phyloP scores from a whole-genome alignment of 495 filamentous ascomycete genomes.

The Penicillium bovifimosum region DNA sequence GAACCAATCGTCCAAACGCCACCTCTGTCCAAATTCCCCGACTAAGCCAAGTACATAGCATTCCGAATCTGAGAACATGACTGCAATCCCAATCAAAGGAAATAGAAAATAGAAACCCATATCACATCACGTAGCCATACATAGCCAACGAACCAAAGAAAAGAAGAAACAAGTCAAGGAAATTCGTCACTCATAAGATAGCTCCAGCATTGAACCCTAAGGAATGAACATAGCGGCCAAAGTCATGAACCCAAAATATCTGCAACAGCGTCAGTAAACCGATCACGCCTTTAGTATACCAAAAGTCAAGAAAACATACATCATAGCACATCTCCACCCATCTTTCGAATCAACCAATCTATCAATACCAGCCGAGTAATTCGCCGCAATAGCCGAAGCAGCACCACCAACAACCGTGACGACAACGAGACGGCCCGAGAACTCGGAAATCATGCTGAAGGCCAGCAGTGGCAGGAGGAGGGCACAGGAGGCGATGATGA shows the following conservation, averaged over 20 bases:
- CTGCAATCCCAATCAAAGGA: neutral
- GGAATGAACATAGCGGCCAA: constrained; percentile 38
- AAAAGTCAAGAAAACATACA: too few species aligned
- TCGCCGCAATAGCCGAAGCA: constrained; percentile 34
- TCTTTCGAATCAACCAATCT: constrained; percentile 34
- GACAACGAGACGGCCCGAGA: constrained; percentile 50
- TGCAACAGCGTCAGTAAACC: constrained; percentile 17
- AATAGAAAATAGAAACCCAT: neutral
- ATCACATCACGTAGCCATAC: neutral
- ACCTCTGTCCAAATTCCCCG: neutral
- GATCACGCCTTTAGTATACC: too few species aligned
- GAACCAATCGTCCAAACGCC: constrained; percentile 1
- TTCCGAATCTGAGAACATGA: too few species aligned
- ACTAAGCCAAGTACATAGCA: too few species aligned
- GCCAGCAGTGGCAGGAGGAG: constrained; percentile 55
- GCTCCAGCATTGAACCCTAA: constrained; percentile 1
- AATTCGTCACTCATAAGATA: neutral
- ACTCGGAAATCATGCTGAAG: constrained; percentile 48
- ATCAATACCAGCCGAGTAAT: constrained; percentile 33
- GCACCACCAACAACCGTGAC: constrained; percentile 39
- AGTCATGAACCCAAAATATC: constrained; percentile 43
- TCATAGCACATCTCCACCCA: constrained; percentile 37
- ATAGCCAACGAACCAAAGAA: neutral
- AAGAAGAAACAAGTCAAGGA: neutral
- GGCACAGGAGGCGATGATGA: constrained; percentile 49